Evolutionary conservation across 306 rosid genomes (phyloP).

Genomic region (Argentina anserina): DNA sequence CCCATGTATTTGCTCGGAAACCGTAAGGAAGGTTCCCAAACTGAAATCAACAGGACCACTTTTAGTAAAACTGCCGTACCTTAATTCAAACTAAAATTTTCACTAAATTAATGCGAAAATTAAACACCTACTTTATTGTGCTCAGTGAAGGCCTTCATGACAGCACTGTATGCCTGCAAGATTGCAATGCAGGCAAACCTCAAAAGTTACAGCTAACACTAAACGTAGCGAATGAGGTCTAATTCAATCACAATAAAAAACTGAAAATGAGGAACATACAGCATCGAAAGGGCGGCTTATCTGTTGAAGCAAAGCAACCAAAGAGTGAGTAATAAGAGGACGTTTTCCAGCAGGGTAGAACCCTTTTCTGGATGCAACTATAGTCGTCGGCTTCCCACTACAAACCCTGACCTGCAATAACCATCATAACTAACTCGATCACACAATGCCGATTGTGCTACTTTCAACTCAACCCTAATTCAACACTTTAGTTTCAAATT

Average conservation of each 20-base stretch:
- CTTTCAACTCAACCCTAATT: not conserved
- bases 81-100: slow-evolving; percentile 4
- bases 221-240: not conserved
- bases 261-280: slow-evolving; percentile 42
- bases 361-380: slow-evolving; percentile 79
- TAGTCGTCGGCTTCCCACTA: slow-evolving; percentile 85
- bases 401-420: slow-evolving; percentile 73
- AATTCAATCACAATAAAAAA: not conserved
- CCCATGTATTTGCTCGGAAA: slow-evolving; percentile 96
- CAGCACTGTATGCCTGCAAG: slow-evolving; percentile 80
- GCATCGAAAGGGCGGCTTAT: slow-evolving; percentile 89
- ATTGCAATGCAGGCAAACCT: not conserved
- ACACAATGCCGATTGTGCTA: not conserved
- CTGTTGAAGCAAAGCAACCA: slow-evolving; percentile 86
- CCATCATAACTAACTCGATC: slow-evolving; percentile 12
- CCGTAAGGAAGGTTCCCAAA: slow-evolving; percentile 98
- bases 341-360: slow-evolving; percentile 94
- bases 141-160: slow-evolving; percentile 85
- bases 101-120: slow-evolving; percentile 8
- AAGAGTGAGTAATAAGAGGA: slow-evolving; percentile 58
- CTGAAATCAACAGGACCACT: slow-evolving; percentile 45
- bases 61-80: slow-evolving; percentile 19
- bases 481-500: not conserved
- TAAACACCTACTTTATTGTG: slow-evolving; percentile 70
- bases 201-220: not conserved